Percentiles rank a stretch among this genome's conserved stretches.
phyloP scores from a whole-genome alignment of 164 flowering plant genomes.

The Tetrastigma voinierianum region DNA sequence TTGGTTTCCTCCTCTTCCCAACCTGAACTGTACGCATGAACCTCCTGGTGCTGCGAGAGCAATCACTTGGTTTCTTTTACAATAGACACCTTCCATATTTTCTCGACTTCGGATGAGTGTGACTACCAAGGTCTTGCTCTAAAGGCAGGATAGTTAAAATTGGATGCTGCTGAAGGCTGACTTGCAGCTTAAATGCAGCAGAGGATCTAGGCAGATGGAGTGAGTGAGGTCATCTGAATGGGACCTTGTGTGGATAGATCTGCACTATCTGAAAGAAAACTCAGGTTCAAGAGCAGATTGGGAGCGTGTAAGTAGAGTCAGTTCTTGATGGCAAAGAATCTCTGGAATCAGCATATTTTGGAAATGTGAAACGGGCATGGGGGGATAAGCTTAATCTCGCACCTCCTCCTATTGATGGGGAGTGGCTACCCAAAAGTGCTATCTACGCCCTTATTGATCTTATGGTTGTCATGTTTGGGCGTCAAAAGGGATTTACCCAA shows the following conservation, averaged over 20 bases:
- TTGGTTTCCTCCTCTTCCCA: not conserved
- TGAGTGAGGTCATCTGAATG: too few species aligned
- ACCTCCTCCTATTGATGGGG: conserved; percentile 84
- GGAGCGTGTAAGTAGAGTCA: conserved; percentile 20
- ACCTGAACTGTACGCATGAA: not conserved
- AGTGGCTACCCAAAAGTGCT: conserved; percentile 91
- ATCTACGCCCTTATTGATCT: conserved; percentile 85
- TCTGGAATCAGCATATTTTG: conserved; percentile 44
- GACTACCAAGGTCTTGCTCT: conserved; percentile 83
- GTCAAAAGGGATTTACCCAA: conserved; percentile 92
- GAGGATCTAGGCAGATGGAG: conserved; percentile 46
- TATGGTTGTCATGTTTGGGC: conserved; percentile 68
- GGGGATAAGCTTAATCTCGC: conserved; percentile 72
- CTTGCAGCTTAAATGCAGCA: conserved; percentile 44
- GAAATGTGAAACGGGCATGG: conserved; percentile 40
- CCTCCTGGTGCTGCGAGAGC: conserved; percentile 35
- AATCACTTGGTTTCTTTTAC: conserved; percentile 76
- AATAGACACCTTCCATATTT: conserved; percentile 75
- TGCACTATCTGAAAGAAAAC: conserved; percentile 46
- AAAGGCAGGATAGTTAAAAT: conserved; percentile 63
- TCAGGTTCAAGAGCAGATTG: conserved; percentile 60
- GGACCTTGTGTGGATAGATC: conserved; percentile 50
- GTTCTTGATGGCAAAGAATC: conserved; percentile 35
- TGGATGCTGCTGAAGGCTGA: conserved; percentile 86
- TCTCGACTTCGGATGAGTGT: conserved; percentile 77